Base-by-base conservation (phyloP, 441 rosid species). In the Populus hybrid region DNA sequence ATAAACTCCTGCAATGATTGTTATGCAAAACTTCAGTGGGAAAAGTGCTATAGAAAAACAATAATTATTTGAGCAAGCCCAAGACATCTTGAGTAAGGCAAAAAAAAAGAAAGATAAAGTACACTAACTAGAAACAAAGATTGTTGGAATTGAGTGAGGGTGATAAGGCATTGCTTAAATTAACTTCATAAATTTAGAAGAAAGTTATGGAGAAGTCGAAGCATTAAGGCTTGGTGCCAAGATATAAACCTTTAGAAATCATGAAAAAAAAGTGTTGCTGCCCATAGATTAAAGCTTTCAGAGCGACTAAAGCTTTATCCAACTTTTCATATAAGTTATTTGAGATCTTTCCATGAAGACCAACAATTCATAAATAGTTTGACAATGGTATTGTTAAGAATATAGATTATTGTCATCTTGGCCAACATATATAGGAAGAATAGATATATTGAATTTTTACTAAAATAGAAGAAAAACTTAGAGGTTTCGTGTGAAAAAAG, bases 221-320 rank as follows among this genome's bases (percentile, higher is more conserved):
- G 4, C 26, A 77, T 5, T 0, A 8, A 6, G 59, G 77, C 7
- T 54, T 74, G n/a, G 36, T 77, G 6, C 61, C 40, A 24, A 21
- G 23, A 1, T 79, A 78, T 23, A 36, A 77, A 0, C 75, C 77
- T 1, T 79, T 69, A 20, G 71, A 79, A 20, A 57, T 32, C 35
- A 32, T 32, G 6, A 30, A 30, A 30, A 32, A 6, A 7, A 78
- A 2, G 66, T 0, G n/a, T 42, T 20, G 59, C 64, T 2, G 76
- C 79, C 8, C 70, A 70, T 4, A 11, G 16, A n/a, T 21, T 78
- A 8, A 36, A 42, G 1, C 5, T 78, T 1, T 59, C 10, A 0
- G 28, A 78, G 4, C 1, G 40, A 8, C 18, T 30, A 4, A 77
- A 77, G 50, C 12, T 72, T 3, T 26, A 78, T 10, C 67, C 11